Evolutionary conservation across 2,329 filamentous ascomycete genomes (phyloP), one percentile per base, ranked within the genome.

Genomic region (Emmonsiellopsis sp.): DNA sequence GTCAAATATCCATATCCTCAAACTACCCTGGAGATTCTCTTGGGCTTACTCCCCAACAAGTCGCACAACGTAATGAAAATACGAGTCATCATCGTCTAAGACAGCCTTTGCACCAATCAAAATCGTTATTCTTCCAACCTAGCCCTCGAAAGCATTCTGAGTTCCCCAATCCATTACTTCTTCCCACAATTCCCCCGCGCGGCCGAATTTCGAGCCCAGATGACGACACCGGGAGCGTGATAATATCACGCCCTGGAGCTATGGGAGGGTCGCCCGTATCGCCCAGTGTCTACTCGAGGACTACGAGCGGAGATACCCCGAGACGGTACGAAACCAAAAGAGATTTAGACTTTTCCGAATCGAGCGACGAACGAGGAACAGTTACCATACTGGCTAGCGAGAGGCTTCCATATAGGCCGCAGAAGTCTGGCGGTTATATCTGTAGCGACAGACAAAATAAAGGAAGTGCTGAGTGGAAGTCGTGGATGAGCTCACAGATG

Each of bases 261-360:
- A 16, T 46, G n/a, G 37, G 45, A 7, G 40, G 30, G 20, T 53
- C n/a, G 48, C 56, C 50, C 54, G 54, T 50, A 48, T 66, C 64
- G 31, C 65, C 64, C 10, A 70, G 67, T 50, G 56, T 68, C 20
- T 70, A 70, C 55, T 69, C 67, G 4, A 58, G 63, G 53, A 64
- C 62, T 20, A 65, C 65, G 8, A 60, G 61, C 48, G 64, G 63
- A 15, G 55, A 61, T 46, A 57, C 61, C 10, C 59, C 59, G 30
- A n/a, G 38, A 35, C 50, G 40, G 15, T 43, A 53, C 13, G 53
- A 50, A 31, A 57, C 30, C 32, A 47, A 44, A 15, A 26, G 11
- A 20, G 44, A 53, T 45, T 20, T 43, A 32, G 11, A 44, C 10
- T 20, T 42, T 46, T 51, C 46, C n/a, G 54, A 60, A 43, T 40